Percentiles rank a stretch among this genome's conserved stretches.
phyloP scores from a whole-genome alignment of 164 flowering plant genomes.

The Stephania japonica region DNA sequence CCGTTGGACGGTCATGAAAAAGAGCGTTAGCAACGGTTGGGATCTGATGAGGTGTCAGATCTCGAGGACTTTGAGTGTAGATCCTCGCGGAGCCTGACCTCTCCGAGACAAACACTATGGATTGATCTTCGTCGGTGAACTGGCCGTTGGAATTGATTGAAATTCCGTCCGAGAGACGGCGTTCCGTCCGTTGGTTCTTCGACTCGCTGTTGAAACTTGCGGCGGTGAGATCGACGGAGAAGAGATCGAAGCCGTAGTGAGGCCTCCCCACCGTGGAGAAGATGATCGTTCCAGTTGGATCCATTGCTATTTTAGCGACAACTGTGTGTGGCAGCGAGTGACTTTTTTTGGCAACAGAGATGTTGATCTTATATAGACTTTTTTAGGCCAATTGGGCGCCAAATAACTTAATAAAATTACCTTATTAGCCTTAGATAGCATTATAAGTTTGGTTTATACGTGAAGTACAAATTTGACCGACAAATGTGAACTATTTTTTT shows the following conservation, averaged over 20 bases:
- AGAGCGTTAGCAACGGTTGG: slow-evolving; percentile 29
- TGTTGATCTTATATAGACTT: too few species aligned
- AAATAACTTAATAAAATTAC: too few species aligned
- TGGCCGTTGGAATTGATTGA: slow-evolving; percentile 77
- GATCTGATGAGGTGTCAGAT: slow-evolving; percentile 27
- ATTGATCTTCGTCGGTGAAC: slow-evolving; percentile 34
- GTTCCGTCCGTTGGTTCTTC: slow-evolving; percentile 19
- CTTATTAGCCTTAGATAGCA: too few species aligned
- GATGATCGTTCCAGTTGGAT: slow-evolving; percentile 1
- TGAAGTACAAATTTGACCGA: too few species aligned
- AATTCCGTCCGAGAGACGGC: slow-evolving; percentile 56
- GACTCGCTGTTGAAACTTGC: slow-evolving; percentile 7
- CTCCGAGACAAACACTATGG: slow-evolving; percentile 61
- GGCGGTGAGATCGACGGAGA: slow-evolving; percentile 32
- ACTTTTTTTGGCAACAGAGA: too few species aligned
- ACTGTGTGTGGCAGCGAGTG: too few species aligned
- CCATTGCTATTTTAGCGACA: too few species aligned
- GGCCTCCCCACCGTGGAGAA: slow-evolving; percentile 26
- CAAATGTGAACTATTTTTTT: too few species aligned
- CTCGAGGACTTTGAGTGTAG: slow-evolving; percentile 23
- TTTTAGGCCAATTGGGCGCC: too few species aligned
- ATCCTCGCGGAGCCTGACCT: slow-evolving; percentile 49
- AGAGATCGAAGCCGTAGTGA: slow-evolving; percentile 74
- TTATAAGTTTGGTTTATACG: too few species aligned
- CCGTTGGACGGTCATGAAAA: slow-evolving; percentile 70